Evolutionary conservation across 2,329 filamentous ascomycete species (phyloP).

Genomic region (Metarhizium brunneum): DNA sequence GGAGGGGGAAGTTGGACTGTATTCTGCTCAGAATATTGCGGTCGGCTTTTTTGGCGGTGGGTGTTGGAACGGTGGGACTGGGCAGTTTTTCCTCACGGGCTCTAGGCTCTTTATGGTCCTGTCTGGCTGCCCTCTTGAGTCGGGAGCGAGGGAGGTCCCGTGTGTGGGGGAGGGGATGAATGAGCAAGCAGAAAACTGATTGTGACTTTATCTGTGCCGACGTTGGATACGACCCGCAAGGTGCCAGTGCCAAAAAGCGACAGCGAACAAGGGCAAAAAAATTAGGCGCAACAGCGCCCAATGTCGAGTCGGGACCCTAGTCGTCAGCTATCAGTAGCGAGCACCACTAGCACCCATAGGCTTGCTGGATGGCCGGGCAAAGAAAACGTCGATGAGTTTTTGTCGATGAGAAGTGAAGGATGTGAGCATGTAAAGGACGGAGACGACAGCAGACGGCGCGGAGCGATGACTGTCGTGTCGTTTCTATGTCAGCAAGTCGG

Average conservation of each 20-base stretch:
- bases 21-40: neutral
- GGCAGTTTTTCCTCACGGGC: neutral
- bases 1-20: constrained; percentile 3
- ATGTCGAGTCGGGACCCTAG: neutral
- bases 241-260: neutral
- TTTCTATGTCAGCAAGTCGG: neutral
- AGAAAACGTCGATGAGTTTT: neutral
- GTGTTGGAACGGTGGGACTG: constrained; percentile 2
- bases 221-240: neutral
- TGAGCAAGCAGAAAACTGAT: neutral
- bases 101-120: neutral
- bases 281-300: neutral
- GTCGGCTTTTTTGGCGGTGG: constrained; percentile 3
- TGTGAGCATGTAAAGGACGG: neutral
- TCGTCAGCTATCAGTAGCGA: neutral
- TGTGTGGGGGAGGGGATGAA: constrained; percentile 2
- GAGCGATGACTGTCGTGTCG: neutral
- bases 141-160: constrained; percentile 6
- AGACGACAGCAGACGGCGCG: neutral
- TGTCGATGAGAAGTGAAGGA: neutral
- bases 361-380: neutral
- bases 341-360: neutral
- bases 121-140: neutral
- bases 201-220: neutral
- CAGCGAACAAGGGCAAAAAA: neutral